Evolutionary conservation across 805 yeast species (phyloP), one percentile per base, ranked within the genome.

Genomic region (Candida orba): DNA sequence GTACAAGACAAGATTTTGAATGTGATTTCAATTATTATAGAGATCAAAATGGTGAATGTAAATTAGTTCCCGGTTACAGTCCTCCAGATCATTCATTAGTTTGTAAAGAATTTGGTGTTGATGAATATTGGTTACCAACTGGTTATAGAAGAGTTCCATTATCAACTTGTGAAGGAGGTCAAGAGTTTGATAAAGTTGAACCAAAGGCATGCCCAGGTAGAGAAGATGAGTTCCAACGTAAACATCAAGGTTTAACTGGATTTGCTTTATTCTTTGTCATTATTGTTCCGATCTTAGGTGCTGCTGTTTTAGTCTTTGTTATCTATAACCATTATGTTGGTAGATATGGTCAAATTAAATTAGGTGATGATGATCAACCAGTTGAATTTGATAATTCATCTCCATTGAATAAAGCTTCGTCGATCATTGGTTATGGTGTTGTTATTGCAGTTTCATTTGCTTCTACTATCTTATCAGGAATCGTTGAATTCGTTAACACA

Each of bases 201-300:
- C 71, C 84, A 3, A 72, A 67, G 43, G 76, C 97, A 8, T 93
- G 99, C 62, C 97, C 98, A 6, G 98, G 98, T 2, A 85, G 80
- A 54, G 79, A 81, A 48, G 62, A 66, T 10, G 81, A 87, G 52
- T 89, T 78, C 43, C 60, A 64, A 29, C 64, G 71, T 45, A 68
- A 74, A 40, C 75, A 78, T 49, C 67, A 68, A 24, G 79, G 82
- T 2, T 56, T 85, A 4, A 73, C 68, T 12, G 83, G 87, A 0
- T 65, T 70, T 18, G 71, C 76, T 13, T 59, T 83, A 44, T 64
- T 78, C 39, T 43, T 77, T 27, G 69, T 84, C 3, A 63, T 86
- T 17, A 53, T 76, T 8, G 53, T 84, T 15, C 91, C 95, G 14
- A 45, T 82, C 3, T 42, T 65, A 1, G 56, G 68, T 46, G 76